phyloP scores from a whole-genome alignment of 768 basidiomycete genomes.

The Trametes cubensis region DNA sequence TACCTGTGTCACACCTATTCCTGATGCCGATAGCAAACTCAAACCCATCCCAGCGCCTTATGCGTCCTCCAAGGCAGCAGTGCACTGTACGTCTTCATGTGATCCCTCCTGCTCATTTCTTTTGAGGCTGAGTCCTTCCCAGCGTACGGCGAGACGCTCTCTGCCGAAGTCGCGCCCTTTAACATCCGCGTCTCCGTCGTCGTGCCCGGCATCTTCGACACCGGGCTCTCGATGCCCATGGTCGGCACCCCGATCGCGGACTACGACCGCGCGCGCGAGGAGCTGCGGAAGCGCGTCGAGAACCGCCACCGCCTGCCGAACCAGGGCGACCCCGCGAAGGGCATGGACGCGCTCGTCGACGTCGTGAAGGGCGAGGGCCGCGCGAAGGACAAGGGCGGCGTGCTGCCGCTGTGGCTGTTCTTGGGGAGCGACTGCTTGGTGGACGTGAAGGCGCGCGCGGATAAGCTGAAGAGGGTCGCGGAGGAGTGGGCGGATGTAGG shows the following conservation, averaged over 20 bases:
- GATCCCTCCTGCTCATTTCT: too few species aligned
- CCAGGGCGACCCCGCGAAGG: slow-evolving; percentile 33
- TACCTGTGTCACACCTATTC: background rate
- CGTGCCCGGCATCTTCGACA: slow-evolving; percentile 33
- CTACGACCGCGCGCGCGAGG: slow-evolving; percentile 27
- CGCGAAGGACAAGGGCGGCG: slow-evolving; percentile 24
- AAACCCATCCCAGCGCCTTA: slow-evolving; percentile 25
- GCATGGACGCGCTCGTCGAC: slow-evolving; percentile 31
- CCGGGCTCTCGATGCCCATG: slow-evolving; percentile 16
- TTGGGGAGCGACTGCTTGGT: slow-evolving; percentile 31
- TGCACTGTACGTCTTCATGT: slow-evolving; percentile 29
- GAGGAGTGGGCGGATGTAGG: slow-evolving; percentile 17
- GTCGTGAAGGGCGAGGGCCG: slow-evolving; percentile 33
- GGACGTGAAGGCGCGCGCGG: slow-evolving; percentile 26
- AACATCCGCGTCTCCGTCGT: slow-evolving; percentile 33
- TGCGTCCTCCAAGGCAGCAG: slow-evolving; percentile 32
- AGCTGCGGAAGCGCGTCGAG: slow-evolving; percentile 2
- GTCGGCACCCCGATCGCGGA: slow-evolving; percentile 16
- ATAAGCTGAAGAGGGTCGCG: slow-evolving; percentile 27
- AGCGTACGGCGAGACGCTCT: slow-evolving; percentile 34
- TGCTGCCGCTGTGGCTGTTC: slow-evolving; percentile 28
- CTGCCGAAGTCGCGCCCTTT: slow-evolving; percentile 31
- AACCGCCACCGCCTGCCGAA: slow-evolving; percentile 14
- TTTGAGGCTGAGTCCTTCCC: background rate
- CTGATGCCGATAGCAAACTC: background rate